A percentile compares a stretch with the other conserved stretches of the same genome.
phyloP scores from a whole-genome alignment of 1,284 basidiomycete genomes.

The Heterobasidion parviporum region DNA sequence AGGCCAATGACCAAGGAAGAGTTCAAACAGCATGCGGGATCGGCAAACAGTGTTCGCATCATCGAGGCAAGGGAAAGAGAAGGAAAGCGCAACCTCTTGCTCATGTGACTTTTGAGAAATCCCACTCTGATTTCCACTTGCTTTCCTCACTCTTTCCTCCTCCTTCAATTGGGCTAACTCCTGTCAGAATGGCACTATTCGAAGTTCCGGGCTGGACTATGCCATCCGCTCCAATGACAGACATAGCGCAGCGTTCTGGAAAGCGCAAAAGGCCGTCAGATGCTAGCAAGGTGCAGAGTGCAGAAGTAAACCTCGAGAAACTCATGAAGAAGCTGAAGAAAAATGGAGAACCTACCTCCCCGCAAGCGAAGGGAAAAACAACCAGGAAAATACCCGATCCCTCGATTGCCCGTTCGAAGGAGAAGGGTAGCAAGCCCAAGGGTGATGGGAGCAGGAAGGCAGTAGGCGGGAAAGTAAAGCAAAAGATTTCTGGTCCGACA shows the following conservation, averaged over 20 bases:
- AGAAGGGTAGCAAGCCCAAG: background rate
- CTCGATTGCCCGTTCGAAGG: too few species aligned
- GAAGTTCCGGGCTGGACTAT: slow-evolving; percentile 70
- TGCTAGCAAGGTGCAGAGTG: slow-evolving; percentile 32
- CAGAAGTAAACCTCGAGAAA: slow-evolving; percentile 71
- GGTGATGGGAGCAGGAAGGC: background rate
- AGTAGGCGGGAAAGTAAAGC: slow-evolving; percentile 4
- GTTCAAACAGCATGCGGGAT: too few species aligned
- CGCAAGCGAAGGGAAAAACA: slow-evolving; percentile 60
- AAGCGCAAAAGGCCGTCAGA: slow-evolving; percentile 58
- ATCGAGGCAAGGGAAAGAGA: too few species aligned
- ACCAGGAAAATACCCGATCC: slow-evolving; percentile 31
- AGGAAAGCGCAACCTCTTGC: too few species aligned
- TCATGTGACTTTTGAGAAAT: too few species aligned
- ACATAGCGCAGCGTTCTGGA: slow-evolving; percentile 26
- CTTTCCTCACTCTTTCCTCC: too few species aligned
- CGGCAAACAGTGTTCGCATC: too few species aligned
- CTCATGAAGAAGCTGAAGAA: slow-evolving; percentile 56
- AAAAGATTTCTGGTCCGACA: background rate
- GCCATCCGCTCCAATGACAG: slow-evolving; percentile 33
- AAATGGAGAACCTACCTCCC: slow-evolving; percentile 8
- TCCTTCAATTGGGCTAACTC: background rate
- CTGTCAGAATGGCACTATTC: slow-evolving; percentile 43
- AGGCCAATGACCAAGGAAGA: too few species aligned
- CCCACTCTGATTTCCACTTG: background rate